Evolutionary conservation across 208 protist species (phyloP).

Genomic region (Leptomonas pyrrhocoris): DNA sequence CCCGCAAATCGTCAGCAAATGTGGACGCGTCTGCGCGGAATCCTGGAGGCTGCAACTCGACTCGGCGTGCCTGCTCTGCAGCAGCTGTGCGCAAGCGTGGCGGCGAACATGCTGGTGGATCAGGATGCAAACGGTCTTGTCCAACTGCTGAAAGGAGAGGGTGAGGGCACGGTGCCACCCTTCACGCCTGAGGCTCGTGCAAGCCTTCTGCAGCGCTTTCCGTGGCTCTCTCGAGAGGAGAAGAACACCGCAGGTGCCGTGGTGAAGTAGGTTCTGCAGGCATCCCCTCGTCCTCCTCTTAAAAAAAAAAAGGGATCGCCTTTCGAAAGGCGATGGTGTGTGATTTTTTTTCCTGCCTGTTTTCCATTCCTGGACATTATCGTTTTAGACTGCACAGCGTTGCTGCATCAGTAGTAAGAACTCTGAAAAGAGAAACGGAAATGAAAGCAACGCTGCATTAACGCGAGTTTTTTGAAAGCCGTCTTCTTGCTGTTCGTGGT

Average conservation of each 20-base stretch:
- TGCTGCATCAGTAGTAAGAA: too few species aligned
- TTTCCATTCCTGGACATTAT: too few species aligned
- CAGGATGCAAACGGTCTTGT: constrained; percentile 40
- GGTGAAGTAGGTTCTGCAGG: neutral
- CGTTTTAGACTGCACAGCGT: too few species aligned
- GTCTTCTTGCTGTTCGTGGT: too few species aligned
- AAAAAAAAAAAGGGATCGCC: too few species aligned
- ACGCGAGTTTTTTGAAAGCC: too few species aligned
- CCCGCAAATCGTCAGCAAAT: constrained; percentile 25
- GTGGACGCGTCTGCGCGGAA: constrained; percentile 33
- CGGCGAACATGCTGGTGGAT: constrained; percentile 68
- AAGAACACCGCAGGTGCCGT: neutral
- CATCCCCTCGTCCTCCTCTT: too few species aligned
- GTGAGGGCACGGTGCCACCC: constrained; percentile 8
- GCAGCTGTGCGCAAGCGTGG: constrained; percentile 52
- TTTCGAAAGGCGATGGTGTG: too few species aligned
- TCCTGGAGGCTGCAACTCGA: constrained; percentile 58
- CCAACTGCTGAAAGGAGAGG: constrained; percentile 24
- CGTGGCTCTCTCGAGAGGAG: constrained; percentile 27
- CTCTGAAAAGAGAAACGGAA: too few species aligned
- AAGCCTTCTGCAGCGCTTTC: constrained; percentile 32
- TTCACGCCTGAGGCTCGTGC: constrained; percentile 51
- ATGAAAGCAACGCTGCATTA: too few species aligned
- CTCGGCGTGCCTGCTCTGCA: constrained; percentile 54
- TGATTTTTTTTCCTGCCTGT: too few species aligned